phyloP scores from a whole-genome alignment of 2,329 filamentous ascomycete species.

The Ophiocordyceps sinensis region DNA sequence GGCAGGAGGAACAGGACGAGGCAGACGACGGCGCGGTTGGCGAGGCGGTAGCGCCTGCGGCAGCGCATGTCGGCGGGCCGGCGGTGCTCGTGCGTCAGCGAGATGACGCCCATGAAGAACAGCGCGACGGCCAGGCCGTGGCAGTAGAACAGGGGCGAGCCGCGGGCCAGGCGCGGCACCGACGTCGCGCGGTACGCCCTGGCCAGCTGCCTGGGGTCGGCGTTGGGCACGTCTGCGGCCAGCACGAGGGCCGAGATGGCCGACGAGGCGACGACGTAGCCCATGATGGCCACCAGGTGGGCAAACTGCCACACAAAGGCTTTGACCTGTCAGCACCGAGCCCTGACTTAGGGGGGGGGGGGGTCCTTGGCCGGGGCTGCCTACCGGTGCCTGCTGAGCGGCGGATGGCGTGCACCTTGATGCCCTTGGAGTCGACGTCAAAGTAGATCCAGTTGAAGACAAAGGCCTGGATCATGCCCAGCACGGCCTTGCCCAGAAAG shows the following conservation, averaged over 20 bases:
- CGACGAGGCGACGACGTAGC: slow-evolving; percentile 43
- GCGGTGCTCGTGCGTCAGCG: slow-evolving; percentile 40
- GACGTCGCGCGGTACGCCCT: slow-evolving; percentile 33
- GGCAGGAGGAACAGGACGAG: slow-evolving; percentile 41
- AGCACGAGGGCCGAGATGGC: slow-evolving; percentile 44
- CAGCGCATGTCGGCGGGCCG: slow-evolving; percentile 31
- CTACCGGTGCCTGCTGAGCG: slow-evolving; percentile 28
- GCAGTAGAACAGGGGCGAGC: slow-evolving; percentile 50
- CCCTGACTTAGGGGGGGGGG: too few species aligned
- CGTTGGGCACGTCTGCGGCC: slow-evolving; percentile 35
- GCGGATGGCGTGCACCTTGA: slow-evolving; percentile 47
- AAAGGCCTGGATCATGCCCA: slow-evolving; percentile 43
- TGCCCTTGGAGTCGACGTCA: slow-evolving; percentile 42
- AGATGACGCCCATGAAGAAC: slow-evolving; percentile 38
- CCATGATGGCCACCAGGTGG: slow-evolving; percentile 49
- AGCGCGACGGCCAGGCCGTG: slow-evolving; percentile 43
- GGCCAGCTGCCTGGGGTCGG: slow-evolving; percentile 33
- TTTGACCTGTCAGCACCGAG: slow-evolving; percentile 5
- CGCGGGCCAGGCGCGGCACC: slow-evolving; percentile 32
- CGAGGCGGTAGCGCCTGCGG: slow-evolving; percentile 33
- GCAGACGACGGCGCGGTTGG: slow-evolving; percentile 33
- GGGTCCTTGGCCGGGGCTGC: slow-evolving; percentile 2
- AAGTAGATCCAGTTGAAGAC: slow-evolving; percentile 51
- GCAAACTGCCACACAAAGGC: slow-evolving; percentile 39
- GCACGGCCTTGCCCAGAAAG: slow-evolving; percentile 47